Conservation (phyloP, 2,329 filamentous ascomycete species). For the Metarhizium robertsii region DNA sequence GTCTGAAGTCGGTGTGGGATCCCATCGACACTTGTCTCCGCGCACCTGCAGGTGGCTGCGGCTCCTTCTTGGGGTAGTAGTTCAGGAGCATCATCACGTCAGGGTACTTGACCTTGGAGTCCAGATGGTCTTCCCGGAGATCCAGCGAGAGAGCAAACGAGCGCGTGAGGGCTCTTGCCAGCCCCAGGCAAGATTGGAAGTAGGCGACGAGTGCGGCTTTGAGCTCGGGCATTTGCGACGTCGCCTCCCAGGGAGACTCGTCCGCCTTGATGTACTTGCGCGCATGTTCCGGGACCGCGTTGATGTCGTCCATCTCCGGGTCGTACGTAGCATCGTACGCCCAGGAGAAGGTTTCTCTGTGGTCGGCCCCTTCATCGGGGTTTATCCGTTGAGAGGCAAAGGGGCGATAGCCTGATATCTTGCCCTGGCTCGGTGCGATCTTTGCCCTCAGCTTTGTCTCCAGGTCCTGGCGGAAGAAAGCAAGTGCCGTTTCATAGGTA, state of each 20-base stretch:
- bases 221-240: conserved; percentile 32
- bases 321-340: conserved; percentile 42
- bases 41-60: conserved; percentile 8
- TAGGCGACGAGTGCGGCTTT: conserved; percentile 35
- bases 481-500: conserved; percentile 21
- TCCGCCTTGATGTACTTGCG: conserved; percentile 30
- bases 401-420: conserved; percentile 36
- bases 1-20: conserved; percentile 43
- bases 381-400: conserved; percentile 36
- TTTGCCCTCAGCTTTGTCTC: conserved; percentile 31
- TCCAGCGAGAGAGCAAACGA: conserved; percentile 45
- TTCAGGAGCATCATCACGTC: conserved; percentile 33
- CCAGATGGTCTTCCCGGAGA: conserved; percentile 45
- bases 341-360: conserved; percentile 37
- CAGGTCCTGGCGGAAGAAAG: conserved; percentile 39
- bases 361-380: conserved; percentile 37
- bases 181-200: conserved; percentile 35
- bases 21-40: conserved; percentile 28
- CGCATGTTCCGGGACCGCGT: conserved; percentile 26
- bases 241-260: conserved; percentile 37
- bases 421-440: conserved; percentile 28
- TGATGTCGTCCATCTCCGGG: conserved; percentile 30
- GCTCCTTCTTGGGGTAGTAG: conserved; percentile 21
- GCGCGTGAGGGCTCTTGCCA: conserved; percentile 40
- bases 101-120: conserved; percentile 41